Evolutionary conservation across 208 protist species (phyloP), one percentile per base, ranked within the genome.

Genomic region (Trypanosoma theileri): DNA sequence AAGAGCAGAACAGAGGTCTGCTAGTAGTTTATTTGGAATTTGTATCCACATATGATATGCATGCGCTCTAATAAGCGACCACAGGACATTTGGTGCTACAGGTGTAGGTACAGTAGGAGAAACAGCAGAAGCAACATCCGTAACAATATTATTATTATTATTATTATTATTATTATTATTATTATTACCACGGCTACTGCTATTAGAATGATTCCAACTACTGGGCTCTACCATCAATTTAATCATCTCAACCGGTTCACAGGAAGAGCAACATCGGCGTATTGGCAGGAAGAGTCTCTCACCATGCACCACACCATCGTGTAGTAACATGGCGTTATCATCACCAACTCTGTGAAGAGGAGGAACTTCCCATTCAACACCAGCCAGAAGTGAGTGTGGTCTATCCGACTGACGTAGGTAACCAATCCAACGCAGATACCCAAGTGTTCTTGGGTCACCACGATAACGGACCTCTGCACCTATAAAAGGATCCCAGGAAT

Each of bases 341-440:
- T 50, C 13, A 51, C 59, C 26, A 71, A 73, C 1, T 35, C 70
- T 68, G 57, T 80, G 55, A 35, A 63, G 52, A 13, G 73, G 75
- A 9, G 79, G 58, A 40, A 82, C 22, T 31, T 58, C 50, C 81
- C 81, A 86, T 73, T 86, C 81, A 22, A 86, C 69, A 0, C 81
- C 81, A 16, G 70, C 81, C 9, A 83, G 51, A 22, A 83, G 68
- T 44, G 54, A 11, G 6, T 72, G 73, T 8, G 81, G 73, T 59
- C 81, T 41, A 59, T 86, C 69, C 7, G 73, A 81, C 59, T 75
- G 70, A 26, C 69, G 66, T 19, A 86, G 26, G 62, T 82, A 83
- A 9, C 81, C 81, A 1, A 86, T 69, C 77, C 74, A 86, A 28
- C 76, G 77, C 69, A 86, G 73, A 59, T 60, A 57, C 4, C 81